Conservation (phyloP, 2,329 filamentous ascomycete genomes). For the Verticillium albo-atrum region DNA sequence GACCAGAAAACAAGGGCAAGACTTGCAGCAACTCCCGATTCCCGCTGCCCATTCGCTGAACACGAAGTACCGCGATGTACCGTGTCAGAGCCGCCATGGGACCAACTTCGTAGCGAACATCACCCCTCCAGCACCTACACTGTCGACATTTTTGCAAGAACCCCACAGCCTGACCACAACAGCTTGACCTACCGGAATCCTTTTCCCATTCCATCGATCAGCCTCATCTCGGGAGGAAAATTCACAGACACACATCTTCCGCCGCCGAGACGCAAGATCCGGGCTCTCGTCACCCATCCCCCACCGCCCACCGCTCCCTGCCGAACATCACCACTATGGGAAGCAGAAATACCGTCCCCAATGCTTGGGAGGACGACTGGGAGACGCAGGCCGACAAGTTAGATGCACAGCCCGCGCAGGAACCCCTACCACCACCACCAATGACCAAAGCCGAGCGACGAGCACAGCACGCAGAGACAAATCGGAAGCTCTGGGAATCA, state of each 20-base stretch:
- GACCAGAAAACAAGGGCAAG: background rate
- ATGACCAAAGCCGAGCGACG: slow-evolving; percentile 72
- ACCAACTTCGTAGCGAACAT: background rate
- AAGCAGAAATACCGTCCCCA: slow-evolving; percentile 51
- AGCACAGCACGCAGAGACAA: slow-evolving; percentile 76
- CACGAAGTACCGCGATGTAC: background rate
- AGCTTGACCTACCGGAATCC: background rate
- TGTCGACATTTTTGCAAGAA: background rate
- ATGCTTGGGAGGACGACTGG: slow-evolving; percentile 94
- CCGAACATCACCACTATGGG: slow-evolving; percentile 31
- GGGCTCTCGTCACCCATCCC: background rate
- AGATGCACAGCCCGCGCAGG: slow-evolving; percentile 29
- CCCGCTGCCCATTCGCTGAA: rapidly evolving
- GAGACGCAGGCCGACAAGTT: slow-evolving; percentile 66
- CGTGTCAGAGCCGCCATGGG: background rate
- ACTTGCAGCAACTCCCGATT: background rate
- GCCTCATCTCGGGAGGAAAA: background rate
- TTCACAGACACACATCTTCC: background rate
- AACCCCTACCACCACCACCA: slow-evolving; percentile 28
- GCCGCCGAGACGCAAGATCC: background rate
- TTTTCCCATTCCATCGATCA: background rate
- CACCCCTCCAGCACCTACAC: background rate
- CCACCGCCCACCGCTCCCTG: background rate
- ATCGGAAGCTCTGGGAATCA: slow-evolving; percentile 83
- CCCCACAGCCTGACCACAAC: background rate